Base-by-base conservation (phyloP, 305 asterid species). In the Solanum hybrid region DNA sequence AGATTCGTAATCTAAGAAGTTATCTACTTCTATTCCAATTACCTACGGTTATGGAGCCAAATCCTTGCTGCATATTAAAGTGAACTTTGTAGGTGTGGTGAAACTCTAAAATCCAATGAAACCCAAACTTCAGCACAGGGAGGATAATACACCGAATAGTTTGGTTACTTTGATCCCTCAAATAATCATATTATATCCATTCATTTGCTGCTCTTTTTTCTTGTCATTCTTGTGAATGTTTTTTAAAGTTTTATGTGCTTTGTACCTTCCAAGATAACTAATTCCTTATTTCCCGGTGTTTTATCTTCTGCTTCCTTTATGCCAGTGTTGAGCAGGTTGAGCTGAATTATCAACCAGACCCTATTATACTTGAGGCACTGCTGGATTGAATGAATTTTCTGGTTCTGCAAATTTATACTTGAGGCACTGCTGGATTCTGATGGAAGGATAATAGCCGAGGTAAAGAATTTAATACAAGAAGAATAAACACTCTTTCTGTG, bases 271-370 rank as follows among this genome's bases (percentile, higher is more conserved):
- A 56, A 56, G n/a, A 20, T 85, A 85, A 32, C 77, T 87, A 73
- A 87, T 73, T 12, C 81, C 85, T 29, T 77, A 32, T 79, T 75
- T 24, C 69, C 31, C 8, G 22, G n/a, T 36, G 71, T 88, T 71
- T 71, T 42, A 9, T 34, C 12, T 35, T 72, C 78, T 13, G 24
- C 31, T 71, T 36, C 24, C 38, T 72, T 11, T 14, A 80, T 90
- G 90, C 89, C 90, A 92, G 93, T 69, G 88, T 72, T 78, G 88
- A 90, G 51, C 91, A 85, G 60, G 93, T 92, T 24, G 42, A 91
- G 88, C 91, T 92, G 84, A 90, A 69, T 51, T 92, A 92, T 89
- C 91, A 72, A 51, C 34, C 82, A 78, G 91, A 88, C 31, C 93
- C 94, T 16, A 91, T 92, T 51, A 16, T 51, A 16, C 64, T 51